Base-by-base conservation (phyloP, 352 stramenopile species). In the Globisporangium parvum region DNA sequence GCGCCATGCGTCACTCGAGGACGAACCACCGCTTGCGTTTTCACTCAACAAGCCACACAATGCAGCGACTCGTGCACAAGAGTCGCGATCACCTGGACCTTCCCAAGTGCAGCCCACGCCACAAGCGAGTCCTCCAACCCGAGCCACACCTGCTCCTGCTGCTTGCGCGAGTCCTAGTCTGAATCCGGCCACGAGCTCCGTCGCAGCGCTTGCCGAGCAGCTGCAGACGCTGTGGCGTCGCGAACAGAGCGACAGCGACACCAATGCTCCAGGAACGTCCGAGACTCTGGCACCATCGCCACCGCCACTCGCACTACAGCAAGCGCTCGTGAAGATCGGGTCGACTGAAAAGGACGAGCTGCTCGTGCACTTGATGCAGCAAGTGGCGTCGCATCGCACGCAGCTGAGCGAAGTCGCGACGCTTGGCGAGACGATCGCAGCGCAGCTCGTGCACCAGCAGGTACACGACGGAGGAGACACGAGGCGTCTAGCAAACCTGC, bases 381-480 rank as follows among this genome's bases (percentile, higher is more conserved):
- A 85, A 39, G 53, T 72, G 8, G 63, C 65, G 3, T 40, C 60
- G 28, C 55, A 78, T 15, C 65, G 75, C 45, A 44, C 49, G 0
- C 75, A 88, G 49, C 71, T 77, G 3, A 62, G 61, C 49, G 73
- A 87, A 47, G 73, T 75, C 12, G 65, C 71, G n/a, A 67, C 60
- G 0, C 53, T 93, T 12, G 78, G 78, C 33, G 80, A 93, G 56
- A 70, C 76, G 51, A 78, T 93, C 56, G 75, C 82, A 0, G 71
- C 72, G 2, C 68, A 89, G 59, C 70, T 93, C 28, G 65, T 91
- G 50, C 67, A 71, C 21, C 74, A 93, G 55, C 82, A 91, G 73
- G 77, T 76, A 46, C 15, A 28, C 72, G 10, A 11, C 31, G 31
- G 15, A n/a, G 39, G 42, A 44, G 23, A 10, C 28, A 28, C 41